These are phyloP conservation scores for Epichloe gansuensis DNA, from an alignment of 2,329 filamentous ascomycete genomes.

Conservation along the genomic window DNA sequence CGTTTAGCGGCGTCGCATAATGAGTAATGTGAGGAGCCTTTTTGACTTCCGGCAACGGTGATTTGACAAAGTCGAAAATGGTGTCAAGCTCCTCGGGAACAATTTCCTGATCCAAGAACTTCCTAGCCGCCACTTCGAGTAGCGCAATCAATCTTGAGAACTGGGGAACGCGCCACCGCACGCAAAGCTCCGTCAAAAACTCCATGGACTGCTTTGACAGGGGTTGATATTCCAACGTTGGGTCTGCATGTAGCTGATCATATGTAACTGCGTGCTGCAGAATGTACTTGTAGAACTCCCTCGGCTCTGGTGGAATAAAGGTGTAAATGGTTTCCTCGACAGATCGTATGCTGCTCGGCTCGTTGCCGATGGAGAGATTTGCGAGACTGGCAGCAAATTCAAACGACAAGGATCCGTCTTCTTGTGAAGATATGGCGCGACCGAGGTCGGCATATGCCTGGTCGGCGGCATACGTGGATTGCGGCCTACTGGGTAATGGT, in stretches of 20 bases:
- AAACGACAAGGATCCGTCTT: slow-evolving; percentile 30
- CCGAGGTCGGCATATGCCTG: slow-evolving; percentile 41
- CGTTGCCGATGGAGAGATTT: slow-evolving; percentile 49
- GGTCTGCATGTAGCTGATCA: slow-evolving; percentile 45
- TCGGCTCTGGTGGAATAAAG: slow-evolving; percentile 77
- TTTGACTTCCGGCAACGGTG: slow-evolving; percentile 53
- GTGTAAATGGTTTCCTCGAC: slow-evolving; percentile 63
- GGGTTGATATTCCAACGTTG: slow-evolving; percentile 35
- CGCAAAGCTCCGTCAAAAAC: slow-evolving; percentile 70
- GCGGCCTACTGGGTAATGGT: slow-evolving; percentile 39
- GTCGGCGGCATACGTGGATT: slow-evolving; percentile 34
- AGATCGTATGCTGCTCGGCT: slow-evolving; percentile 36
- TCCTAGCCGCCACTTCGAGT: slow-evolving; percentile 73
- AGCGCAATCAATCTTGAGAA: slow-evolving; percentile 70
- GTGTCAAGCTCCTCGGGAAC: slow-evolving; percentile 70
- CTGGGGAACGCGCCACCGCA: slow-evolving; percentile 81
- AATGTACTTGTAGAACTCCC: slow-evolving; percentile 73
- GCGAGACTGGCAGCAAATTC: slow-evolving; percentile 60
- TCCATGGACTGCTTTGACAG: slow-evolving; percentile 73
- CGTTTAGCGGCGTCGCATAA: slow-evolving; percentile 37
- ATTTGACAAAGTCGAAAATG: slow-evolving; percentile 73
- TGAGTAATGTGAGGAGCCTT: slow-evolving; percentile 45
- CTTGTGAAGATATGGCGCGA: slow-evolving; percentile 36
- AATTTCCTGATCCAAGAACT: slow-evolving; percentile 75
- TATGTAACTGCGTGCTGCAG: slow-evolving; percentile 63